A percentile compares a stretch with the other conserved stretches of the same genome.
These are phyloP conservation scores for Leccinum holopus DNA, from an alignment of 1,284 basidiomycete species.

Conservation along the genomic window DNA sequence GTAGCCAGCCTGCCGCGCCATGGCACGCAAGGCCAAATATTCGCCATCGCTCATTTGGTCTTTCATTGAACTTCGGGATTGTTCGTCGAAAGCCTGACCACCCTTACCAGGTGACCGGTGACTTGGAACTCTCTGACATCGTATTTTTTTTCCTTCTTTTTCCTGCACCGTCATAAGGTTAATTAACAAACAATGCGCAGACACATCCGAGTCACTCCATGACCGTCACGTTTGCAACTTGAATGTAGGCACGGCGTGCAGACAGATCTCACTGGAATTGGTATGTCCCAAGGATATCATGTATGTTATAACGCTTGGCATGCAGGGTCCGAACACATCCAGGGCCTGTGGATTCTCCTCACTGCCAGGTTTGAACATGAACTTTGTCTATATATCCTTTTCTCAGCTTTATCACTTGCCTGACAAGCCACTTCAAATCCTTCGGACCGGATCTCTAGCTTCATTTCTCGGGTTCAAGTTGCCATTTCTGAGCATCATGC, in stretches of 20 bases:
- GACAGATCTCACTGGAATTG: neutral
- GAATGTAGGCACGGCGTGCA: neutral
- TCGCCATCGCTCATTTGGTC: neutral
- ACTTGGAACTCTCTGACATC: neutral
- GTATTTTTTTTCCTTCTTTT: neutral
- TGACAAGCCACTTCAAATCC: constrained; percentile 52
- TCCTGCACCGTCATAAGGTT: neutral
- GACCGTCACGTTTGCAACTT: neutral
- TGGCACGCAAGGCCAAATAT: neutral
- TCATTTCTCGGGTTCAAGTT: constrained; percentile 57
- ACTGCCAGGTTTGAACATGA: constrained; percentile 30
- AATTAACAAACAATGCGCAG: neutral
- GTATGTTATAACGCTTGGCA: constrained; percentile 34
- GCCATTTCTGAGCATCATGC: constrained; percentile 52
- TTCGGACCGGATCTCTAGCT: constrained; percentile 47
- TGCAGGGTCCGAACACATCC: constrained; percentile 65
- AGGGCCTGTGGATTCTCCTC: constrained; percentile 54
- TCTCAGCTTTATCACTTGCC: constrained; percentile 12
- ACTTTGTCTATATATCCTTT: constrained; percentile 40
- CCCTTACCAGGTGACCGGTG: neutral
- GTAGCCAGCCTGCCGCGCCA: neutral
- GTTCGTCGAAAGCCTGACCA: neutral
- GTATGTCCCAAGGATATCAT: neutral
- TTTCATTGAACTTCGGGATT: neutral
- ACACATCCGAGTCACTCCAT: neutral